A percentile compares a stretch with the other conserved stretches of the same genome.
Conservation (phyloP, 768 basidiomycete genomes). For the Termitomyces heimii region DNA sequence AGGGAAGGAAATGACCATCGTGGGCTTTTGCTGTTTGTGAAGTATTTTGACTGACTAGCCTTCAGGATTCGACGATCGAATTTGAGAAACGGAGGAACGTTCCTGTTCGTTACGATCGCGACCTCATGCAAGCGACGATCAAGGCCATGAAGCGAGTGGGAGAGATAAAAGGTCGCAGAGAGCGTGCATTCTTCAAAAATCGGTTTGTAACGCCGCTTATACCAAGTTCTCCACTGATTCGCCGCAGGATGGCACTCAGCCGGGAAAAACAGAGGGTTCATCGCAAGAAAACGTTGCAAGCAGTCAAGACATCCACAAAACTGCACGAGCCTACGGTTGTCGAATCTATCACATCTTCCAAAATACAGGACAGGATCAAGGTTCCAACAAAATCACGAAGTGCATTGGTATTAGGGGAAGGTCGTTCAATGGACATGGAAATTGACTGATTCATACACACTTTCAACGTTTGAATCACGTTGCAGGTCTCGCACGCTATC, state of each 20-base stretch:
- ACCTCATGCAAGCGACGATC: slow-evolving; percentile 86
- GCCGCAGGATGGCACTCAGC: slow-evolving; percentile 73
- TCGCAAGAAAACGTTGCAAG: slow-evolving; percentile 58
- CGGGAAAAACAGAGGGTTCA: slow-evolving; percentile 73
- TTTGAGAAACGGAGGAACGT: slow-evolving; percentile 99
- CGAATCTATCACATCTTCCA: slow-evolving; percentile 37
- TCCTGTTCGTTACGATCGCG: slow-evolving; percentile 95
- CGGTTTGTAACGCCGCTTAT: slow-evolving; percentile 37
- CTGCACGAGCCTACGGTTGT: slow-evolving; percentile 58
- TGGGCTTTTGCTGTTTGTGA: slow-evolving; percentile 33
- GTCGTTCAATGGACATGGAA: slow-evolving; percentile 90
- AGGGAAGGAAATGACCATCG: slow-evolving; percentile 99
- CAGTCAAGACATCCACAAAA: slow-evolving; percentile 52
- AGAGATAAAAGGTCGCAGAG: slow-evolving; percentile 87
- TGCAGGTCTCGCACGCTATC: background rate
- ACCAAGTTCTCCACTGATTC: background rate
- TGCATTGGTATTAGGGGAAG: slow-evolving; percentile 78
- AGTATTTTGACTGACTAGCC: background rate
- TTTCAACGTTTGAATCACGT: background rate
- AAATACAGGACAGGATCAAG: slow-evolving; percentile 74
- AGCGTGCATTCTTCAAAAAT: slow-evolving; percentile 95
- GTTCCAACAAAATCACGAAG: slow-evolving; percentile 55
- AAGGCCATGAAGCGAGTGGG: slow-evolving; percentile 94
- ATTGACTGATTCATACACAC: slow-evolving; percentile 34
- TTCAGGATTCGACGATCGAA: slow-evolving; percentile 93